A percentile compares a stretch with the other conserved stretches of the same genome.
phyloP scores from a whole-genome alignment of 139 green algal genomes.

The Pycnococcus provasolii region DNA sequence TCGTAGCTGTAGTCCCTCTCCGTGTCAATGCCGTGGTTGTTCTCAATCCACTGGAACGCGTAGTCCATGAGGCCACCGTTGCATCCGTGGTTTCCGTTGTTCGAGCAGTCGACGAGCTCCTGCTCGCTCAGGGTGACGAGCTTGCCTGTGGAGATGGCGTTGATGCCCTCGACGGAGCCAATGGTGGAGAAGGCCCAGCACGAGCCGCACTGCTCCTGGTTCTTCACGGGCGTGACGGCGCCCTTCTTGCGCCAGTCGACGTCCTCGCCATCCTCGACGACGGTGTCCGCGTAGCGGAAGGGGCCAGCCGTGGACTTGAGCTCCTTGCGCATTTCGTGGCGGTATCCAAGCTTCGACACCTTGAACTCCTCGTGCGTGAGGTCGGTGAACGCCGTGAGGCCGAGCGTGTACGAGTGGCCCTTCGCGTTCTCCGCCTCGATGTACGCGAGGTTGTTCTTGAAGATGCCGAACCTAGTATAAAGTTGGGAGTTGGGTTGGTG shows the following conservation, averaged over 20 bases:
- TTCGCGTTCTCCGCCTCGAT: conserved; percentile 60
- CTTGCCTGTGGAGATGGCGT: conserved; percentile 65
- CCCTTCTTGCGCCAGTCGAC: conserved; percentile 71
- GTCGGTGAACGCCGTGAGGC: conserved; percentile 73
- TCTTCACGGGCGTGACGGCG: conserved; percentile 85
- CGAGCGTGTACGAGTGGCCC: conserved; percentile 44
- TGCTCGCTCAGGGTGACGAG: conserved; percentile 80
- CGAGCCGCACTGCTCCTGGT: conserved; percentile 80
- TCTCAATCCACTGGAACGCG: conserved; percentile 74
- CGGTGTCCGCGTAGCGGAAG: conserved; percentile 19
- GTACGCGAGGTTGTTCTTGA: conserved; percentile 71
- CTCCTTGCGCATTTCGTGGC: conserved; percentile 20
- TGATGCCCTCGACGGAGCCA: conserved; percentile 81
- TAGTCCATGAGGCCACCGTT: conserved; percentile 88
- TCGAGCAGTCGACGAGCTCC: conserved; percentile 79
- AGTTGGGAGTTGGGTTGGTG: background rate
- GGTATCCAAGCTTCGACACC: conserved; percentile 14
- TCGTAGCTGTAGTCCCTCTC: conserved; percentile 81
- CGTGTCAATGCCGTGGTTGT: conserved; percentile 78
- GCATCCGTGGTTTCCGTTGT: conserved; percentile 59
- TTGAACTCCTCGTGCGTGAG: conserved; percentile 77
- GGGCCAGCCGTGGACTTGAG: background rate
- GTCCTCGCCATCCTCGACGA: conserved; percentile 34
- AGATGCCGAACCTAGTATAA: conserved; percentile 43
- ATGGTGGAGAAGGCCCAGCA: conserved; percentile 95